Evolutionary conservation across 352 stramenopile species (phyloP).

Genomic region (Aphanomyces cochlioides): DNA sequence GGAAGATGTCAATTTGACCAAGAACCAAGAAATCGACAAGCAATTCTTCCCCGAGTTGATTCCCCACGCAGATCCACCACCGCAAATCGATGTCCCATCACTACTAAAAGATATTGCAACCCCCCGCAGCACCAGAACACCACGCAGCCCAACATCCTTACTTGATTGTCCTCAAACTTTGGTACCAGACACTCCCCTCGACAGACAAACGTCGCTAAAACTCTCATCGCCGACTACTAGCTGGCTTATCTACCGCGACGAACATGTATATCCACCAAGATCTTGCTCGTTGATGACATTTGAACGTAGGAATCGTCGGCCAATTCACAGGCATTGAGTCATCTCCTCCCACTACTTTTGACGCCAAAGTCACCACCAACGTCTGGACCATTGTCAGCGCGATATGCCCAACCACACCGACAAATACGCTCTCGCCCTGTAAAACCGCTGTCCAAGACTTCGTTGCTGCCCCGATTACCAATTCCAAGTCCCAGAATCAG

Average conservation of each 20-base stretch:
- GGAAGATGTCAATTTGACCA: neutral
- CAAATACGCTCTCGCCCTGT: neutral
- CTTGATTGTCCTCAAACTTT: conserved; percentile 6
- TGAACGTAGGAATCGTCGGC: no score
- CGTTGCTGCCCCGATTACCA: conserved; percentile 1
- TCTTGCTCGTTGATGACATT: neutral
- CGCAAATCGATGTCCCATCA: neutral
- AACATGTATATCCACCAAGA: neutral
- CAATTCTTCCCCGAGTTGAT: conserved; percentile 16
- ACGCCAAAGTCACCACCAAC: neutral
- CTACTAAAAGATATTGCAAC: neutral
- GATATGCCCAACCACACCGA: conserved; percentile 18
- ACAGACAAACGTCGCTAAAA: neutral
- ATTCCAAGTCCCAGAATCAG: neutral
- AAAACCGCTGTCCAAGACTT: conserved; percentile 7
- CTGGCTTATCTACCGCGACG: conserved; percentile 25
- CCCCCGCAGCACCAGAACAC: neutral
- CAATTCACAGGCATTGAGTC: no score
- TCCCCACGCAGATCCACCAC: neutral
- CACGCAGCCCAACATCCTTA: neutral
- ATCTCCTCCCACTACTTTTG: no score
- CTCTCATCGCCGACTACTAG: neutral
- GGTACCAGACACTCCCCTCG: neutral
- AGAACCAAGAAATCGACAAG: neutral
- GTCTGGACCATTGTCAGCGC: neutral